Percentiles rank a stretch among this genome's conserved stretches.
Conservation (phyloP, 2,329 filamentous ascomycete genomes). For the Xylariomycetidae sp. region DNA sequence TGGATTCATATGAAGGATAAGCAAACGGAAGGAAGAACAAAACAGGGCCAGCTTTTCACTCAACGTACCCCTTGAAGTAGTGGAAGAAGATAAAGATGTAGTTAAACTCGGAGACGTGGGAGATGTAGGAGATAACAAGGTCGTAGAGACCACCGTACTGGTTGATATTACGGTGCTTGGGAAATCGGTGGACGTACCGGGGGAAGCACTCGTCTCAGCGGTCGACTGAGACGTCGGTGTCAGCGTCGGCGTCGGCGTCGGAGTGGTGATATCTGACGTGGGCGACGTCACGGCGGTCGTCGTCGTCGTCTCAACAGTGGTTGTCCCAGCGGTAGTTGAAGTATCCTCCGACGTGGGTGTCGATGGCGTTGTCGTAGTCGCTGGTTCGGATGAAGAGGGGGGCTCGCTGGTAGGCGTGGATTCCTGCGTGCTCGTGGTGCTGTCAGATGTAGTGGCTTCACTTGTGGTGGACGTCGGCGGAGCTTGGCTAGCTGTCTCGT, state of each 20-base stretch:
- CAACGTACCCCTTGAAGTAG: constrained; percentile 14
- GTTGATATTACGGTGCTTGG: constrained; percentile 4
- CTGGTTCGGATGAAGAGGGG: constrained; percentile 15
- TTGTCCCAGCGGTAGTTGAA: constrained; percentile 3
- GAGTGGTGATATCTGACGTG: too few species aligned
- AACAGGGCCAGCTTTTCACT: too few species aligned
- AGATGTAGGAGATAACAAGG: constrained; percentile 4
- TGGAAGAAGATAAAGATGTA: constrained; percentile 3
- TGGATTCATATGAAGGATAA: too few species aligned
- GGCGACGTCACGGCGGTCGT: too few species aligned
- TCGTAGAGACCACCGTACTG: constrained; percentile 4
- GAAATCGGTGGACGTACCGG: constrained; percentile 12
- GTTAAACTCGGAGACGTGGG: constrained; percentile 4
- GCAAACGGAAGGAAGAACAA: too few species aligned
- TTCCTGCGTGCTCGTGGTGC: constrained; percentile 6
- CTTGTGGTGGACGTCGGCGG: constrained; percentile 17
- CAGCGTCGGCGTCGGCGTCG: too few species aligned
- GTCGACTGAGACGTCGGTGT: constrained; percentile 3
- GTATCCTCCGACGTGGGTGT: constrained; percentile 9
- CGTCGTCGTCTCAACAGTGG: too few species aligned
- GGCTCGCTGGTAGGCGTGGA: constrained; percentile 9
- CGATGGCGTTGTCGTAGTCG: constrained; percentile 18
- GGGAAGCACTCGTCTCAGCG: constrained; percentile 11
- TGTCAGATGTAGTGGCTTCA: constrained; percentile 7
- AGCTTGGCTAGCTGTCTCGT: constrained; percentile 28